Conservation (phyloP, 345 rosid species). For the Rhodamnia argentea region DNA sequence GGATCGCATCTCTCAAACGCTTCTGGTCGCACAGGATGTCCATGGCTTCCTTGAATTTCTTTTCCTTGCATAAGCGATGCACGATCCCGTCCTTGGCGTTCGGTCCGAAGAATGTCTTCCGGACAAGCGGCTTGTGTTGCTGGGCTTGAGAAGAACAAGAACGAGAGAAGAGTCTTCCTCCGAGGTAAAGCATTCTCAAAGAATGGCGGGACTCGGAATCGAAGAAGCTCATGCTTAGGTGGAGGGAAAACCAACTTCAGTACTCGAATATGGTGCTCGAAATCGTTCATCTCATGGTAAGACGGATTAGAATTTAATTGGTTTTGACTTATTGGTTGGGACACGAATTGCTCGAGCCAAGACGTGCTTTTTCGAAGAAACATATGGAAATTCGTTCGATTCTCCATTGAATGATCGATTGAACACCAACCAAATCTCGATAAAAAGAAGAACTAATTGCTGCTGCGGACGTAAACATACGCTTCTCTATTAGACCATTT, state of each 20-base stretch:
- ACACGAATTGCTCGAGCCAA: too few relatives aligned
- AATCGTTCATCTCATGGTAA: neutral
- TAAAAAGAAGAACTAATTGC: too few relatives aligned
- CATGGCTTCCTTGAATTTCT: conserved; percentile 52
- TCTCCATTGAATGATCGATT: too few relatives aligned
- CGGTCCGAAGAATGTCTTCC: conserved; percentile 30
- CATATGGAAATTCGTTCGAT: too few relatives aligned
- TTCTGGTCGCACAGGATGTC: conserved; percentile 42
- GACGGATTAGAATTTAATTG: too few relatives aligned
- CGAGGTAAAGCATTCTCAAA: neutral
- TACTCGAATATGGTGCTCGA: neutral
- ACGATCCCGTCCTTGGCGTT: conserved; percentile 19
- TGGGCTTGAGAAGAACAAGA: conserved; percentile 22
- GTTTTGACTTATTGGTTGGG: too few relatives aligned
- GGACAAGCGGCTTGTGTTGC: neutral
- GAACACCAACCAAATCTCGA: too few relatives aligned
- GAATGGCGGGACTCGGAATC: neutral
- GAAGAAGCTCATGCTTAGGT: conserved; percentile 5
- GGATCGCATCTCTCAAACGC: conserved; percentile 45
- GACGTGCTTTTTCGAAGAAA: too few relatives aligned
- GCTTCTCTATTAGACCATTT: too few relatives aligned
- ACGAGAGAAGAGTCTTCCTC: neutral
- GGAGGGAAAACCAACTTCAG: neutral
- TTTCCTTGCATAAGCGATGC: conserved; percentile 27
- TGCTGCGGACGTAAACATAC: too few relatives aligned